Conservation (phyloP, 2,329 filamentous ascomycete genomes). For the Colletotrichum aenigma region DNA sequence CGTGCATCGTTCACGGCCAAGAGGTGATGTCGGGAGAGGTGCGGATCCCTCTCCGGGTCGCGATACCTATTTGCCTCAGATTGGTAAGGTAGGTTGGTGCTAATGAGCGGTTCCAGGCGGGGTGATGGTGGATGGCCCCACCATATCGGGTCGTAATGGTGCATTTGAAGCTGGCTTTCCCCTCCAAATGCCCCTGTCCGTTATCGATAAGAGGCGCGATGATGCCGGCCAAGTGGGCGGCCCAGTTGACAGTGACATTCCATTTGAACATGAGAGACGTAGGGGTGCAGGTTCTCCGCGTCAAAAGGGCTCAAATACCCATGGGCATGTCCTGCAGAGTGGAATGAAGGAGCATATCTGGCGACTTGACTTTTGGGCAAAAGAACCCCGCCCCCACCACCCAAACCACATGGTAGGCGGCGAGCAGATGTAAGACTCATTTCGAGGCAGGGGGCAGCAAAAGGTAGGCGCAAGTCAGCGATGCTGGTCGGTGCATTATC, state of each 20-base stretch:
- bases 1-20: neutral
- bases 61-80: neutral
- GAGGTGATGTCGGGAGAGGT: conserved; percentile 11
- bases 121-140: conserved; percentile 8
- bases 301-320: neutral
- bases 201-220: conserved; percentile 19
- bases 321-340: neutral
- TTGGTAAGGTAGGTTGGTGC: neutral
- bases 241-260: conserved; percentile 16
- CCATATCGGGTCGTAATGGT: neutral
- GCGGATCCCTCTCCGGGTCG: conserved; percentile 6
- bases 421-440: neutral
- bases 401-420: neutral
- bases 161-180: conserved; percentile 5
- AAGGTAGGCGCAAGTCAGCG: neutral
- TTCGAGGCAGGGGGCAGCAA: neutral
- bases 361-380: neutral
- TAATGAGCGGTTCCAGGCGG: neutral
- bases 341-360: neutral
- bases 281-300: neutral
- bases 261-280: neutral
- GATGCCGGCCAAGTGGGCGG: conserved; percentile 8
- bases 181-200: neutral
- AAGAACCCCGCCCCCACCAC: neutral
- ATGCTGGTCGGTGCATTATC: neutral